Evolutionary conservation across 148 eudicot genomes (phyloP), one percentile per base, ranked within the genome.

Genomic region (Salicornia ramosissima): DNA sequence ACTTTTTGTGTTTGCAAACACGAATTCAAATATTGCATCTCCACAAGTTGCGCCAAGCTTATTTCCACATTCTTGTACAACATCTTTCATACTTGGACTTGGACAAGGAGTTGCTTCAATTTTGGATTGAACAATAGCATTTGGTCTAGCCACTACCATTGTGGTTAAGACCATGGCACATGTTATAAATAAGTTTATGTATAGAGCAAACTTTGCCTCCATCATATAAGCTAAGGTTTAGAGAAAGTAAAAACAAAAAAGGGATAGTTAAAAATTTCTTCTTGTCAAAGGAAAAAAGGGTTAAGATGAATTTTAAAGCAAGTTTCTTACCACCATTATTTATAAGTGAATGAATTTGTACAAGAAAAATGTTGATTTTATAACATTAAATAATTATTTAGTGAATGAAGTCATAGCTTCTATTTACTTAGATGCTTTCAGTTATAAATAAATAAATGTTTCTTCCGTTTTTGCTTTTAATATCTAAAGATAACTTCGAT

Each of bases 1-100:
- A 1, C 16, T 28, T 16, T 57, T 69, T 10, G 64, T 62, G 5
- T 12, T 24, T 8, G 39, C 53, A 56, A 56, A 69, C 16, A 56
- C 49, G 28, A 25, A 69, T 10, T 56, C 18, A 56, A 43, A 42
- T 26, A 69, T 57, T 10, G 34, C 31, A 69, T 69, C 50, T n/a
- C 64, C 72, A 57, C 72, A 69, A 22, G 26, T 7, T 15, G 19
- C 19, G 2, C 40, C 22, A 10, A 42, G 2, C 28, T 56, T 42
- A 10, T 42, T 57, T 4, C 19, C 64, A 56, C 72, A 69, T 28
- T 42, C 12, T 57, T 18, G 53, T 4, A 69, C 43, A 5, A 21
- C 16, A 42, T 26, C n/a, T 2, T 6, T 9, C 13, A 58, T 33
- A 52, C n/a, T 25, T 4, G 29, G 25, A 52, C 12, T 22, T 33